Evolutionary conservation across 495 filamentous ascomycete genomes (phyloP).

Genomic region (Ramalina peruviana): DNA sequence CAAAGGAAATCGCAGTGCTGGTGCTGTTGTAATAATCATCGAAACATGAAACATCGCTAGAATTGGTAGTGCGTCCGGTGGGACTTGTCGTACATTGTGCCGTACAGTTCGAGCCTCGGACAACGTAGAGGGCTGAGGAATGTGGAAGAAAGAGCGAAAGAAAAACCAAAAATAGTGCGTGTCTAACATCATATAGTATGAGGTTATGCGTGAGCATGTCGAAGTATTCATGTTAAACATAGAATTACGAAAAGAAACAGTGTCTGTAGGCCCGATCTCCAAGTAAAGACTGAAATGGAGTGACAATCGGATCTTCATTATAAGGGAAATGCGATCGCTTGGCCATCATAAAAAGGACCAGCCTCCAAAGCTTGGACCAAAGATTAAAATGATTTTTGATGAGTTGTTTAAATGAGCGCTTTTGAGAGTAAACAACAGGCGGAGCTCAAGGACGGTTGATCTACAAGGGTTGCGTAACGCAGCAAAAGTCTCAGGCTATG

Average conservation of each 20-base stretch:
- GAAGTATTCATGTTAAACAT: not conserved
- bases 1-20: constrained; percentile 33
- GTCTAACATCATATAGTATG: not conserved
- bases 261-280: not conserved
- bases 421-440: not conserved
- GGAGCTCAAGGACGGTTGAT: not conserved
- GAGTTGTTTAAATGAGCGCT: constrained; percentile 3
- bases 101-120: constrained; percentile 39
- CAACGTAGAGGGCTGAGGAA: constrained; percentile 21
- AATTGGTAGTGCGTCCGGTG: constrained; percentile 30
- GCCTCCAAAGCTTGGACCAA: not conserved
- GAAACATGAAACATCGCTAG: constrained; percentile 38
- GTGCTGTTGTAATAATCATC: constrained; percentile 34
- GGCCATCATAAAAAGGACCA: not conserved
- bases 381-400: not conserved
- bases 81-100: constrained; percentile 28
- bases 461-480: not conserved
- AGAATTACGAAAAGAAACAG: not conserved
- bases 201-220: constrained; percentile 2
- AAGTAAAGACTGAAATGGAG: not conserved
- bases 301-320: not conserved
- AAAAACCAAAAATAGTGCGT: constrained; percentile 2
- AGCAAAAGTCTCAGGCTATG: not conserved
- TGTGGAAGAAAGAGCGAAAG: not conserved
- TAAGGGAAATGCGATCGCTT: not conserved